phyloP scores from a whole-genome alignment of 2,329 filamentous ascomycete genomes.

The Epichloe gansuensis region DNA sequence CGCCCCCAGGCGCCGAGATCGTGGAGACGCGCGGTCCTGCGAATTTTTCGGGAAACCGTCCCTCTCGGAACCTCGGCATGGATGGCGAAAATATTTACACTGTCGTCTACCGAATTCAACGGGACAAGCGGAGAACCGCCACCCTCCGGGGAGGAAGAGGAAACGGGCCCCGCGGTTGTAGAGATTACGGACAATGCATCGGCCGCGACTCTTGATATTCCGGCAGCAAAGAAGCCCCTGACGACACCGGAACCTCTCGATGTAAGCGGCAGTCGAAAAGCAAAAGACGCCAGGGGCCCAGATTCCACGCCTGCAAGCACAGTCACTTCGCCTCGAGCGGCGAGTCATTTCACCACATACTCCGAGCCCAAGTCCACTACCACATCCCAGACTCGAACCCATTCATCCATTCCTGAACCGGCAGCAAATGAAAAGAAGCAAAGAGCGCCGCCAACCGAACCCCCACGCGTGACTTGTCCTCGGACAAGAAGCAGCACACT shows the following conservation, averaged over 20 bases:
- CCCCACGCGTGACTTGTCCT: conserved; percentile 10
- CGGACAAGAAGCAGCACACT: not conserved
- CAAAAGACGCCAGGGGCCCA: not conserved
- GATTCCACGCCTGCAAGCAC: conserved; percentile 3
- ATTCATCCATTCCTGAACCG: not conserved
- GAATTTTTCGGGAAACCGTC: conserved; percentile 6
- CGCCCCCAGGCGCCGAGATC: conserved; percentile 47
- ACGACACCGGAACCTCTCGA: not conserved
- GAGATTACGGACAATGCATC: conserved; percentile 17
- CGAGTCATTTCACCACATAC: conserved; percentile 6
- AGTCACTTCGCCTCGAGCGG: conserved; percentile 3
- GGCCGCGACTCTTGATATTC: not conserved
- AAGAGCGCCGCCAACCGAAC: conserved; percentile 22
- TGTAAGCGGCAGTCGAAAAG: not conserved
- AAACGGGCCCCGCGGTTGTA: conserved; percentile 13
- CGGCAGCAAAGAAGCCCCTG: not conserved
- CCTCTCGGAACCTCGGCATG: conserved; percentile 9
- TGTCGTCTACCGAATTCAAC: conserved; percentile 47
- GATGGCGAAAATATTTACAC: conserved; percentile 31
- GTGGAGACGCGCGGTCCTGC: conserved; percentile 32
- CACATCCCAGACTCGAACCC: not conserved
- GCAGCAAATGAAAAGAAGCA: conserved; percentile 35
- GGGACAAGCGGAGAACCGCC: conserved; percentile 34
- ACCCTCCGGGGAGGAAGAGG: conserved; percentile 24
- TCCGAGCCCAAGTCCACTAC: not conserved